These are phyloP conservation scores for Botrytis elliptica DNA, from an alignment of 2,329 filamentous ascomycete genomes.

Conservation along the genomic window DNA sequence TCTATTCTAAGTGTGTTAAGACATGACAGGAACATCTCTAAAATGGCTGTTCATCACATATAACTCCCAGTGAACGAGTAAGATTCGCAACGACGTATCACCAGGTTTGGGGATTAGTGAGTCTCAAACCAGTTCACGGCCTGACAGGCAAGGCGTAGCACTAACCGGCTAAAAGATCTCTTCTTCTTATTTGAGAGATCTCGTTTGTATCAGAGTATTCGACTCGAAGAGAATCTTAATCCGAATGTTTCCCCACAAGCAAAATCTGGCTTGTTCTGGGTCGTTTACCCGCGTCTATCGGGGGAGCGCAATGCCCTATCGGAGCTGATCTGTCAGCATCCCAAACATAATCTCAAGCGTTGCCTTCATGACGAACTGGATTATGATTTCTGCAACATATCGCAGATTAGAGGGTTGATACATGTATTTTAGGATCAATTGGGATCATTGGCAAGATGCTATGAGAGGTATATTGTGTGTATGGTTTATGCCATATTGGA, in stretches of 20 bases:
- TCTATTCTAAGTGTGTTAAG: not conserved
- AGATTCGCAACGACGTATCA: not conserved
- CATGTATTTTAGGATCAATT: not conserved
- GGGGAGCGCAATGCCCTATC: not conserved
- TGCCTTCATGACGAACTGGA: not conserved
- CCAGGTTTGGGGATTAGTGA: not conserved
- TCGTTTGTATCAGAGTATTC: not conserved
- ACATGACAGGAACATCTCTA: not conserved
- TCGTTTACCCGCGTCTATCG: not conserved
- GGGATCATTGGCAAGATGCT: not conserved
- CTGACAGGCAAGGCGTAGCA: not conserved
- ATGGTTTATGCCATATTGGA: too few species aligned
- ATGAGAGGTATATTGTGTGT: not conserved
- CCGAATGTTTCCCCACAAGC: not conserved
- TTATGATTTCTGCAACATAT: not conserved
- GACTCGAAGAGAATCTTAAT: not conserved
- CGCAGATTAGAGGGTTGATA: not conserved
- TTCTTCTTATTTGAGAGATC: not conserved
- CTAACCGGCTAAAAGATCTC: not conserved
- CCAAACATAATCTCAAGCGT: not conserved
- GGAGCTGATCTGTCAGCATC: not conserved
- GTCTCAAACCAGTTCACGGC: not conserved
- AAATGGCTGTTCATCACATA: too few species aligned
- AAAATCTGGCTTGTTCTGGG: not conserved
- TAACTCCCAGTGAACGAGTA: not conserved